A percentile compares a stretch with the other conserved stretches of the same genome.
Evolutionary conservation across 2,329 filamentous ascomycete genomes (phyloP).

Genomic region (Fusarium subglutinans): DNA sequence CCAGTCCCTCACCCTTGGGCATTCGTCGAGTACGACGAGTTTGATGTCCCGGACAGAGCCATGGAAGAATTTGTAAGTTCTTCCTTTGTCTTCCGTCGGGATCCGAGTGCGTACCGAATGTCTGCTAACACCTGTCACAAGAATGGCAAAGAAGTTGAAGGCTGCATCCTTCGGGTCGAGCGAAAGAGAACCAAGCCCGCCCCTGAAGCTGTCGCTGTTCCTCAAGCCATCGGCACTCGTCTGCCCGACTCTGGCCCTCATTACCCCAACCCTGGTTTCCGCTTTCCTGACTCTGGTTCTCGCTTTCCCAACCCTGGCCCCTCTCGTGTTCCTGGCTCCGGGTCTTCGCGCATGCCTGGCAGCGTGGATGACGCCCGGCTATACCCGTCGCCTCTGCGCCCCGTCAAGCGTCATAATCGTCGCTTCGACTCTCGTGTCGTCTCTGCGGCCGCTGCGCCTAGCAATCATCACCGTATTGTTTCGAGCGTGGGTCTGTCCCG

Average conservation of each 20-base stretch:
- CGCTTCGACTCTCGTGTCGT: not conserved
- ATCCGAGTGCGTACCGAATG: not conserved
- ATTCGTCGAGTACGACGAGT: slow-evolving; percentile 53
- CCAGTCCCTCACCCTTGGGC: slow-evolving; percentile 43
- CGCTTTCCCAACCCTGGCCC: not conserved
- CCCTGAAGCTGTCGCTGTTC: not conserved
- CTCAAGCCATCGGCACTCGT: not conserved
- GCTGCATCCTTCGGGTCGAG: slow-evolving; percentile 49
- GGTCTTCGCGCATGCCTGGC: not conserved
- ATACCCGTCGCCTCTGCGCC: not conserved
- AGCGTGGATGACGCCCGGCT: not conserved
- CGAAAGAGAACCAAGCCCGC: slow-evolving; percentile 46
- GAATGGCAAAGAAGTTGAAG: slow-evolving; percentile 47
- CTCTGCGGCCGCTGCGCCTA: not conserved
- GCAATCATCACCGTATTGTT: not conserved
- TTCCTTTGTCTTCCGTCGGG: not conserved
- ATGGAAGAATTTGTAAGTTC: slow-evolving; percentile 51
- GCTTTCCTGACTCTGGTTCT: not conserved
- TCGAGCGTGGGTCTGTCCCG: not conserved
- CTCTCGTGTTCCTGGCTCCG: not conserved
- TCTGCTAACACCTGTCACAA: slow-evolving; percentile 27
- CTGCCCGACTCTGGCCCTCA: not conserved
- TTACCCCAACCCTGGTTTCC: not conserved
- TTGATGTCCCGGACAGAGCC: slow-evolving; percentile 50
- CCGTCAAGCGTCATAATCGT: slow-evolving; percentile 6